Evolutionary conservation across 345 rosid species (phyloP).

Genomic region (Aethionema arabicum): DNA sequence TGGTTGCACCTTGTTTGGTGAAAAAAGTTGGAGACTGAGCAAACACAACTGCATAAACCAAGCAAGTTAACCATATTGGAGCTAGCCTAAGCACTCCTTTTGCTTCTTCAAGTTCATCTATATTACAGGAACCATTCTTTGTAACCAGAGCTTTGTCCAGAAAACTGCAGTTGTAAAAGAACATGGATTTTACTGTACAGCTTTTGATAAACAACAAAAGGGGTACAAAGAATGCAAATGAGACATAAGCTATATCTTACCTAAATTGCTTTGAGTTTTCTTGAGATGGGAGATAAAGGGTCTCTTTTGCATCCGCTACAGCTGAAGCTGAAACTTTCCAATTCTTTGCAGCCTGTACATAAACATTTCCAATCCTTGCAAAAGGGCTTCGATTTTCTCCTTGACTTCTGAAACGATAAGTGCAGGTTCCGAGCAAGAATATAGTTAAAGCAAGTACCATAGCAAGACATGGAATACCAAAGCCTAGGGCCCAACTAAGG

Average conservation of each 20-base stretch:
- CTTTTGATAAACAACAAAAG: not conserved
- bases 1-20: conserved; percentile 62
- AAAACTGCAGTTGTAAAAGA: conserved; percentile 39
- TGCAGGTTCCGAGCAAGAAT: conserved; percentile 55
- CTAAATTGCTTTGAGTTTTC: conserved; percentile 44
- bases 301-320: conserved; percentile 39
- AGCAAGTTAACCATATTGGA: conserved; percentile 57
- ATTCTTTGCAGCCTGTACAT: conserved; percentile 55
- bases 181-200: not conserved
- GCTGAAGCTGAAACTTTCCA: conserved; percentile 38
- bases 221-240: conserved; percentile 3
- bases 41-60: conserved; percentile 49
- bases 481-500: conserved; percentile 74
- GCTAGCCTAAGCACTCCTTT: conserved; percentile 51
- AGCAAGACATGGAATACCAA: conserved; percentile 65
- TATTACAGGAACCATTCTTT: conserved; percentile 41
- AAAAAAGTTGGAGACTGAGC: conserved; percentile 61
- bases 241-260: conserved; percentile 34
- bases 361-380: conserved; percentile 54
- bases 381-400: conserved; percentile 55
- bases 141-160: conserved; percentile 52
- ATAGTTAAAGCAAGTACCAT: conserved; percentile 56
- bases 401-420: conserved; percentile 51
- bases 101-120: conserved; percentile 60
- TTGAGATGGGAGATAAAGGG: conserved; percentile 33